Base-by-base conservation (phyloP, 2,329 filamentous ascomycete genomes). In the Colletotrichum sp. region DNA sequence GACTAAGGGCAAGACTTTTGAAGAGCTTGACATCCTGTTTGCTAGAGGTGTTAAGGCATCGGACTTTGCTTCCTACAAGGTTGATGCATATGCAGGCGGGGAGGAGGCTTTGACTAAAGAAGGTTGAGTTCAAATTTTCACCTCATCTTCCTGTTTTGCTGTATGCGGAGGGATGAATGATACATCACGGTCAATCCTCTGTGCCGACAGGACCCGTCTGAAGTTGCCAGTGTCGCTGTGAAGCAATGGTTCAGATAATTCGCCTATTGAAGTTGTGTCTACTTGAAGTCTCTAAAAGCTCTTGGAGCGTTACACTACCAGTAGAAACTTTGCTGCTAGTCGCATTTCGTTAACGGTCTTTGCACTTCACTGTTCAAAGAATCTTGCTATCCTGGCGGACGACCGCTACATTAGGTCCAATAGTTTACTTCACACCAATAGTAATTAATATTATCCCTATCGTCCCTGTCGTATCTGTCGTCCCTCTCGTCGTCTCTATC, bases 1-100 rank as follows among this genome's bases (percentile, higher is more conserved):
- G 78, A 83, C 83, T 0, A 80, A 79, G 78, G 81, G 78, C 30
- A 78, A 82, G 9, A 83, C 82, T 0, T 84, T 81, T 24, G 83
- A 83, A 34, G 83, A 85, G 68, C 79, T 85, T 0, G 83, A 85
- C 70, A 71, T 85, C 7, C 77, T 85, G 1, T 85, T 85, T 55
- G 69, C 65, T 12, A 26, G 55, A 16, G 32, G 55, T 4, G 44
- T 76, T 7, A 72, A 63, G 63, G 73, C 73, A 12, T 26, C 68
- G 13, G 28, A 72, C n/a, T 76, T 76, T 44, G 26, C 64, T 10
- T 55, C 30, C 5, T 72, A 75, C 52, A 72, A 66, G 16, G 72
- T 71, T 3, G 62, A 75, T 34, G 72, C 69, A 9, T 75, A 75
- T 55, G 72, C 69, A 7, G 52, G 59, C 9, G 69, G 72, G 18